A percentile compares a stretch with the other conserved stretches of the same genome.
Conservation (phyloP, 495 filamentous ascomycete genomes). For the Neurospora sp. region DNA sequence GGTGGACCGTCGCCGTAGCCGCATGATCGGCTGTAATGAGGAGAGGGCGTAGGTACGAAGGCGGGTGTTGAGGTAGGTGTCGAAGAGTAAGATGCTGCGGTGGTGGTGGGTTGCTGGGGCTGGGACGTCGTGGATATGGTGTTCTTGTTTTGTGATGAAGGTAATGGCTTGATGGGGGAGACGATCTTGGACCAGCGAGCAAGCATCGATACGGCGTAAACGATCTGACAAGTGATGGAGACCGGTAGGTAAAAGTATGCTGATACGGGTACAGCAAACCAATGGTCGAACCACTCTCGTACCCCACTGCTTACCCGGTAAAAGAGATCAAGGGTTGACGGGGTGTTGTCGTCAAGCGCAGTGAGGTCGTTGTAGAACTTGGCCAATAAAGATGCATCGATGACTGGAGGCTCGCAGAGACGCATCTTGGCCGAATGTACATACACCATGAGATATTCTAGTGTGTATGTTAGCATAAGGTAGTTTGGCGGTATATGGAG, state of each 20-base stretch:
- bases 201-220: slow-evolving; percentile 30
- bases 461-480: background rate
- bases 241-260: slow-evolving; percentile 29
- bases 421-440: slow-evolving; percentile 17
- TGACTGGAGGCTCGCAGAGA: slow-evolving; percentile 20
- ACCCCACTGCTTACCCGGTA: slow-evolving; percentile 18
- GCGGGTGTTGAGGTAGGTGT: background rate
- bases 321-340: slow-evolving; percentile 18
- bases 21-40: background rate
- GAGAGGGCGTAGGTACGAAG: background rate
- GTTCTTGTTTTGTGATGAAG: background rate
- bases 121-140: background rate
- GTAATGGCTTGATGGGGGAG: background rate
- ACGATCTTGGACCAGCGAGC: slow-evolving; percentile 5
- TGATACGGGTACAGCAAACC: slow-evolving; percentile 28
- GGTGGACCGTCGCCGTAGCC: background rate
- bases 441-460: slow-evolving; percentile 3
- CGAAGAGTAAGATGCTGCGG: background rate
- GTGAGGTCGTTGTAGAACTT: slow-evolving; percentile 22
- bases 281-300: slow-evolving; percentile 30
- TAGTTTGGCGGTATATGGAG: background rate
- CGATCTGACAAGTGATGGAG: slow-evolving; percentile 25
- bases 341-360: slow-evolving; percentile 17
- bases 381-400: slow-evolving; percentile 16
- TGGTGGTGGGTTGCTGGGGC: background rate